Percentiles rank a stretch among this genome's conserved stretches.
phyloP scores from a whole-genome alignment of 2,329 filamentous ascomycete species.

The Ascochyta lentis region DNA sequence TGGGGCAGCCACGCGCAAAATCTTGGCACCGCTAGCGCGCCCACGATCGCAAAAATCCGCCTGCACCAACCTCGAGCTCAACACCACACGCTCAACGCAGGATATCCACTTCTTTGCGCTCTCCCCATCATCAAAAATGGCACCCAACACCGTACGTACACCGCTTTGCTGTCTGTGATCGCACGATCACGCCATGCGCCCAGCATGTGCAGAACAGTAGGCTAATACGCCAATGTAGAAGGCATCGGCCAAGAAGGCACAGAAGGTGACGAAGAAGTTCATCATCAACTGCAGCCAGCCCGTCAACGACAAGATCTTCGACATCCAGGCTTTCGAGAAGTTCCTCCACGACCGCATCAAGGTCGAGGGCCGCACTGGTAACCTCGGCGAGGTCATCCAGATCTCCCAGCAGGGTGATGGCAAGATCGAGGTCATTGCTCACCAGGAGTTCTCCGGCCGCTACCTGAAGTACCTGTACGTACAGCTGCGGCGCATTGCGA shows the following conservation, averaged over 20 bases:
- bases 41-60: slow-evolving; percentile 31
- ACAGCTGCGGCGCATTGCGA: background rate
- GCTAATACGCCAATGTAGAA: slow-evolving; percentile 78
- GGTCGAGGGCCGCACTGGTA: slow-evolving; percentile 97
- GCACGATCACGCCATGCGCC: slow-evolving; percentile 26
- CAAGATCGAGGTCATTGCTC: slow-evolving; percentile 96
- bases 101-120: slow-evolving; percentile 89
- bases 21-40: slow-evolving; percentile 26
- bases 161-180: slow-evolving; percentile 89
- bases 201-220: slow-evolving; percentile 75
- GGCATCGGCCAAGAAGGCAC: slow-evolving; percentile 57
- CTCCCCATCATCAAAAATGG: slow-evolving; percentile 71
- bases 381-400: slow-evolving; percentile 91
- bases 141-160: slow-evolving; percentile 88
- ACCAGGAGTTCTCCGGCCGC: slow-evolving; percentile 97
- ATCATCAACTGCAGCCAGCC: slow-evolving; percentile 99
- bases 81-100: slow-evolving; percentile 65
- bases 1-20: slow-evolving; percentile 13
- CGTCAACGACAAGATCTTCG: slow-evolving; percentile 99
- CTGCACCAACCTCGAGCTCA: slow-evolving; percentile 7
- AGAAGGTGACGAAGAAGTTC: slow-evolving; percentile 94
- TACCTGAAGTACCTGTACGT: slow-evolving; percentile 99
- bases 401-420: slow-evolving; percentile 93
- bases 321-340: slow-evolving; percentile 98
- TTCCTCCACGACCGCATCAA: slow-evolving; percentile 99